These are phyloP conservation scores for Cercospora sojina DNA, from an alignment of 2,329 filamentous ascomycete species.

Conservation along the genomic window DNA sequence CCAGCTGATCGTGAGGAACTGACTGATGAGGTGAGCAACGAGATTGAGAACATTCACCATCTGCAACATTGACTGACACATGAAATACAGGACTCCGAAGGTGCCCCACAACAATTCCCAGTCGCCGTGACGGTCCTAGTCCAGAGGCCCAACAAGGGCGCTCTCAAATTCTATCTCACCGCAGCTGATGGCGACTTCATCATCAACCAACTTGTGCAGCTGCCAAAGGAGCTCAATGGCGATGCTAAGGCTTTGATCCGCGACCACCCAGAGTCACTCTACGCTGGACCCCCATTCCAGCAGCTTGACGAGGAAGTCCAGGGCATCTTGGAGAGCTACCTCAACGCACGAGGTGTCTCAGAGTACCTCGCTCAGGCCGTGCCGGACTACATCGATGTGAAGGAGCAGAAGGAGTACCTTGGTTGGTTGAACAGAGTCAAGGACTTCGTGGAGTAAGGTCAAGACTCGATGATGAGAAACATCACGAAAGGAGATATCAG, in stretches of 20 bases:
- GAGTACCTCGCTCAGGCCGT: conserved; percentile 84
- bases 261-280: conserved; percentile 63
- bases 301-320: conserved; percentile 96
- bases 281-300: conserved; percentile 87
- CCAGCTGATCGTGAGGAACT: conserved; percentile 59
- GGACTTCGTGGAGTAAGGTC: conserved; percentile 67
- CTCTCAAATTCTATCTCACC: conserved; percentile 80
- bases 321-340: conserved; percentile 84
- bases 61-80: not conserved
- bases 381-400: conserved; percentile 93
- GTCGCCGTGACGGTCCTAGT: conserved; percentile 82
- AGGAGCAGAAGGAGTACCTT: conserved; percentile 98
- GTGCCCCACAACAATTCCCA: conserved; percentile 64
- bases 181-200: conserved; percentile 83
- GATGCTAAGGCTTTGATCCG: conserved; percentile 71
- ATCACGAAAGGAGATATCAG: not conserved
- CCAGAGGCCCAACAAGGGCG: conserved; percentile 82
- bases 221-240: conserved; percentile 68
- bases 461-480: not conserved
- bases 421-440: conserved; percentile 84
- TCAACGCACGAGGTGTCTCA: conserved; percentile 92
- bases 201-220: conserved; percentile 89
- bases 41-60: not conserved
- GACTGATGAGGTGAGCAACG: conserved; percentile 50
- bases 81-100: conserved; percentile 38